phyloP scores from a whole-genome alignment of 495 filamentous ascomycete species.

The Neurospora africana region DNA sequence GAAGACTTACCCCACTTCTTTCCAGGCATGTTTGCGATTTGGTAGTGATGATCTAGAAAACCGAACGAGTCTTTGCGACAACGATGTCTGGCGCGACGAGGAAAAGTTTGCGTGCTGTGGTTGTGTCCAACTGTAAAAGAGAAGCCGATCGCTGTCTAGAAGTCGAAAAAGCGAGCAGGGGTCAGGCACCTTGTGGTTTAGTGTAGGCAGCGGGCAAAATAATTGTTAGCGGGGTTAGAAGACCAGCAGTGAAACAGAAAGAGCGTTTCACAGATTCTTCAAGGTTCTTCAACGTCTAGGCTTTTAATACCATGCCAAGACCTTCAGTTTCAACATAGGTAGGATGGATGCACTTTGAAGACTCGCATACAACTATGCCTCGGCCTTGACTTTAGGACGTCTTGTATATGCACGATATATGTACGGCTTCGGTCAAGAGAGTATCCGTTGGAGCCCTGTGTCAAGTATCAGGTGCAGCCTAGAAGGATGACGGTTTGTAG shows the following conservation, averaged over 20 bases:
- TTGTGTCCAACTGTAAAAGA: not conserved
- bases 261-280: not conserved
- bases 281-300: not conserved
- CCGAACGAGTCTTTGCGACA: not conserved
- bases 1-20: constrained; percentile 28
- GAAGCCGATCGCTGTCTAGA: not conserved
- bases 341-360: not conserved
- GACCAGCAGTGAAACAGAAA: not conserved
- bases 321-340: not conserved
- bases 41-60: not conserved
- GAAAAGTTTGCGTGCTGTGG: not conserved
- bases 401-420: not conserved
- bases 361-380: not conserved
- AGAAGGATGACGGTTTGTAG: not conserved
- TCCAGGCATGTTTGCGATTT: constrained; percentile 16
- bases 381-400: no score
- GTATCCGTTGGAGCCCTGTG: not conserved
- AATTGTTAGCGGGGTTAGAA: not conserved
- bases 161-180: not conserved
- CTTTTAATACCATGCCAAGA: not conserved
- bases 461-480: not conserved
- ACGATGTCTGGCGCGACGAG: not conserved
- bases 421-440: not conserved
- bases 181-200: not conserved
- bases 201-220: not conserved